Percentiles rank a stretch among this genome's conserved stretches.
These are phyloP conservation scores for Boletus rubescentipes DNA, from an alignment of 768 basidiomycete species.

Conservation along the genomic window DNA sequence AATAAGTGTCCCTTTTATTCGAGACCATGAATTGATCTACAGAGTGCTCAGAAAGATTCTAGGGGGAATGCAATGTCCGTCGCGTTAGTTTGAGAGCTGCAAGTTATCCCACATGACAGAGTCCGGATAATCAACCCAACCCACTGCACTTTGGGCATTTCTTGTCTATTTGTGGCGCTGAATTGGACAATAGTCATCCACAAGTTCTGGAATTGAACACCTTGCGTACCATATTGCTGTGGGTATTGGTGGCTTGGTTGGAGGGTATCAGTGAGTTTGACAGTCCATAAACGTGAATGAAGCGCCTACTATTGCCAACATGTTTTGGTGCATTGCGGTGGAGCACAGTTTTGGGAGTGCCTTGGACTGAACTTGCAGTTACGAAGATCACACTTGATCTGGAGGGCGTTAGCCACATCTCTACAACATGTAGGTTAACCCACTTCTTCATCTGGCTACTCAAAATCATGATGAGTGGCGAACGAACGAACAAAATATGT, in stretches of 20 bases:
- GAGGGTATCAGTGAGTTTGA: constrained; percentile 11
- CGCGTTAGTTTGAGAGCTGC: not conserved
- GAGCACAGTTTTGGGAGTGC: constrained; percentile 50
- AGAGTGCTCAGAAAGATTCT: constrained; percentile 2
- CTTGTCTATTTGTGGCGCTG: constrained; percentile 60
- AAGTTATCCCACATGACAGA: constrained; percentile 4
- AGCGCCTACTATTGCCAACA: constrained; percentile 72
- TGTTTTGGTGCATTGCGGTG: constrained; percentile 50
- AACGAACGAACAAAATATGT: not conserved
- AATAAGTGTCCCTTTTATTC: constrained; percentile 8
- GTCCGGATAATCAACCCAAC: constrained; percentile 15
- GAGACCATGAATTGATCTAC: constrained; percentile 7
- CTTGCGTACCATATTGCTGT: constrained; percentile 57
- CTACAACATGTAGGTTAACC: not conserved
- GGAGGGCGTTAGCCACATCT: constrained; percentile 13
- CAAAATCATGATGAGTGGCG: constrained; percentile 6
- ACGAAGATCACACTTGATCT: constrained; percentile 63
- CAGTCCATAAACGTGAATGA: not conserved
- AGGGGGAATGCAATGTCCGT: constrained; percentile 13
- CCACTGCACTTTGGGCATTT: constrained; percentile 46
- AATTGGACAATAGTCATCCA: constrained; percentile 11
- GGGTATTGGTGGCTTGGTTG: constrained; percentile 54
- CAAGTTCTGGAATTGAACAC: constrained; percentile 6
- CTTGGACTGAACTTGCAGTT: constrained; percentile 63
- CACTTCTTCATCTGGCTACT: constrained; percentile 62